Conservation (phyloP, 2,329 filamentous ascomycete species). For the Venturia oleaginea region DNA sequence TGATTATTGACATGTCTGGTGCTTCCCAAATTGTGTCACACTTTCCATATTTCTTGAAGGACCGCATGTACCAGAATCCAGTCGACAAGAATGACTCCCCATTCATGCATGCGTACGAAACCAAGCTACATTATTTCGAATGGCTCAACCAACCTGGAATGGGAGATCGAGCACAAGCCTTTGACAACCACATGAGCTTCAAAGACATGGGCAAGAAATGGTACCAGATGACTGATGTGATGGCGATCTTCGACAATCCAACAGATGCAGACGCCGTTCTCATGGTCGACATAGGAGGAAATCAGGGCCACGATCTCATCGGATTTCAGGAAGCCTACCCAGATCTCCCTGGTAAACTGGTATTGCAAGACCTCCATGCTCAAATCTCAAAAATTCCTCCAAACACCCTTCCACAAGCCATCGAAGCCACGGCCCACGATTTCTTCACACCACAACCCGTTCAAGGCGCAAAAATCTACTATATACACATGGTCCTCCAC, state of each 20-base stretch:
- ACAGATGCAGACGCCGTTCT: not conserved
- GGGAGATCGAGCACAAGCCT: conserved; percentile 2
- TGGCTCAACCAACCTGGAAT: conserved; percentile 13
- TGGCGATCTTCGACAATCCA: not conserved
- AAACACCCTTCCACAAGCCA: not conserved
- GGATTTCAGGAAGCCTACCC: not conserved
- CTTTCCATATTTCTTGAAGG: conserved; percentile 17
- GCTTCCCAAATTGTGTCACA: not conserved
- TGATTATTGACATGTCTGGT: not conserved
- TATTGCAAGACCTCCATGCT: not conserved
- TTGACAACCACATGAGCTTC: conserved; percentile 14
- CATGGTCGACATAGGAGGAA: conserved; percentile 7
- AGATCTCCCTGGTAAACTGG: not conserved
- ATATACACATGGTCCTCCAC: conserved; percentile 22
- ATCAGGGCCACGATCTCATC: not conserved
- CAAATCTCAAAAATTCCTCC: not conserved
- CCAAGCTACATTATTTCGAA: conserved; percentile 13
- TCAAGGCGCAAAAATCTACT: conserved; percentile 13
- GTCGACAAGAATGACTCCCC: conserved; percentile 12
- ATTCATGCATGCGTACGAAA: conserved; percentile 13
- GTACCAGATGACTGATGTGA: conserved; percentile 1
- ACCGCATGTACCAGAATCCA: conserved; percentile 15
- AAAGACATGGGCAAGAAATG: conserved; percentile 9
- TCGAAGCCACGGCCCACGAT: conserved; percentile 7
- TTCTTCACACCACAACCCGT: conserved; percentile 18